Conservation (phyloP, 1,284 basidiomycete species). For the Puccinia triticina region DNA sequence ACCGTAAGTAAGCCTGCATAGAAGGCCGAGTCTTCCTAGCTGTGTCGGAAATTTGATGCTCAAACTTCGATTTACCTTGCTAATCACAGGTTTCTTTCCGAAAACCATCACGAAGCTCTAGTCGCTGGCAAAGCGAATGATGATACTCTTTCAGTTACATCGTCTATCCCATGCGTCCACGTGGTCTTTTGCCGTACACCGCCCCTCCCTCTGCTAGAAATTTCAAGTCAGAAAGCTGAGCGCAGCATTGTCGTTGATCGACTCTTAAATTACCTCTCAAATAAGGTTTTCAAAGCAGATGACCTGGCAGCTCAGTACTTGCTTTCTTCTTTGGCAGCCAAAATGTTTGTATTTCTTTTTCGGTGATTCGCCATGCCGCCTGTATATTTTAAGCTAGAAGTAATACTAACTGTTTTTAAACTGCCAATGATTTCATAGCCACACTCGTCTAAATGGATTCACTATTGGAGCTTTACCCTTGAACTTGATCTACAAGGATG, state of each 20-base stretch:
- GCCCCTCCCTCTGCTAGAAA: constrained; percentile 1
- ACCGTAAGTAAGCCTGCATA: constrained; percentile 25
- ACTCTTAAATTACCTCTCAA: constrained; percentile 29
- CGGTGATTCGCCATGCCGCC: neutral
- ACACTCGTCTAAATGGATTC: constrained; percentile 34
- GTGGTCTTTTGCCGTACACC: constrained; percentile 35
- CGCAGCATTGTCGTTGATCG: constrained; percentile 4
- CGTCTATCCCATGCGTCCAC: constrained; percentile 42
- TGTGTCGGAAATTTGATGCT: neutral
- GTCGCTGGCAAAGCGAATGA: neutral
- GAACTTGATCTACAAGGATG: constrained; percentile 37
- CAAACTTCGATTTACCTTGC: constrained; percentile 2
- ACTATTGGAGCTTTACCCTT: constrained; percentile 41
- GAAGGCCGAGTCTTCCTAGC: neutral
- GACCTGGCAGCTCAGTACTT: constrained; percentile 44
- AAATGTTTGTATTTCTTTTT: constrained; percentile 27
- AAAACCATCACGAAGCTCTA: neutral
- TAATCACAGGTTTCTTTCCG: constrained; percentile 2
- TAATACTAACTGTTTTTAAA: neutral
- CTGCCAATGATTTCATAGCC: constrained; percentile 31
- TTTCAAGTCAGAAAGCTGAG: constrained; percentile 2
- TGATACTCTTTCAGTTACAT: neutral
- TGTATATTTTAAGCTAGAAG: neutral
- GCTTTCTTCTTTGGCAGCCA: constrained; percentile 16
- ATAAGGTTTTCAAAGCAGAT: constrained; percentile 34